Evolutionary conservation across 1,284 basidiomycete genomes (phyloP).

Genomic region (Bjerkandera adusta): DNA sequence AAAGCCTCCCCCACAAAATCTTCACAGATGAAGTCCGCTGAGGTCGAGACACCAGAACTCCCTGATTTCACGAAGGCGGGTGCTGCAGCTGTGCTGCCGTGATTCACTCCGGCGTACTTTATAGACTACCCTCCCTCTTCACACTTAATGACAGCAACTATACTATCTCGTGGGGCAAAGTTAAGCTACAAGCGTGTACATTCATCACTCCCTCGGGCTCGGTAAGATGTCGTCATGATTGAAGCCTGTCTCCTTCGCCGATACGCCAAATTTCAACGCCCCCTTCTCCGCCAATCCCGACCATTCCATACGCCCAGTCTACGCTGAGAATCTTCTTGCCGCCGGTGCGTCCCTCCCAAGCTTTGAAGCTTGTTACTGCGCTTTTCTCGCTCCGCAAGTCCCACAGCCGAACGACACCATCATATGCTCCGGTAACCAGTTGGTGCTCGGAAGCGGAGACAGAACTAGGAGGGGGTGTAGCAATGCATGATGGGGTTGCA

Average conservation of each 20-base stretch:
- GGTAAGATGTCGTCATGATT: too few relatives aligned
- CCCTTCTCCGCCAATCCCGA: conserved; percentile 82
- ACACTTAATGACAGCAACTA: too few relatives aligned
- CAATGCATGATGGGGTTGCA: conserved; percentile 74
- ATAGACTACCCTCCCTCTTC: too few relatives aligned
- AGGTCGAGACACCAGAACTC: too few relatives aligned
- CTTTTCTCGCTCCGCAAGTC: conserved; percentile 73
- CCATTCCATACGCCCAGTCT: conserved; percentile 73
- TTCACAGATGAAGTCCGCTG: too few relatives aligned
- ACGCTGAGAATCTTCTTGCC: conserved; percentile 72
- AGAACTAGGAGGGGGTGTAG: conserved; percentile 44
- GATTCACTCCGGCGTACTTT: too few relatives aligned
- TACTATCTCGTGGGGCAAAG: too few relatives aligned
- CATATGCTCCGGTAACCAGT: conserved; percentile 80
- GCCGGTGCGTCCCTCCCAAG: conserved; percentile 44
- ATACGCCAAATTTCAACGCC: conserved; percentile 81
- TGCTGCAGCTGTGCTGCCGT: too few relatives aligned
- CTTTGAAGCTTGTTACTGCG: conserved; percentile 67
- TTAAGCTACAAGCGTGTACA: too few relatives aligned
- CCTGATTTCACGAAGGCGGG: too few relatives aligned
- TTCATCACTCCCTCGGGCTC: too few relatives aligned
- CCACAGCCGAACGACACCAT: conserved; percentile 84
- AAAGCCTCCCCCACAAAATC: conserved; percentile 11
- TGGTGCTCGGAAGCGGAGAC: conserved; percentile 48
- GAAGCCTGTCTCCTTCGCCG: conserved; percentile 29